Base-by-base conservation (phyloP, 2,329 filamentous ascomycete genomes). In the Ascochyta koolunga region DNA sequence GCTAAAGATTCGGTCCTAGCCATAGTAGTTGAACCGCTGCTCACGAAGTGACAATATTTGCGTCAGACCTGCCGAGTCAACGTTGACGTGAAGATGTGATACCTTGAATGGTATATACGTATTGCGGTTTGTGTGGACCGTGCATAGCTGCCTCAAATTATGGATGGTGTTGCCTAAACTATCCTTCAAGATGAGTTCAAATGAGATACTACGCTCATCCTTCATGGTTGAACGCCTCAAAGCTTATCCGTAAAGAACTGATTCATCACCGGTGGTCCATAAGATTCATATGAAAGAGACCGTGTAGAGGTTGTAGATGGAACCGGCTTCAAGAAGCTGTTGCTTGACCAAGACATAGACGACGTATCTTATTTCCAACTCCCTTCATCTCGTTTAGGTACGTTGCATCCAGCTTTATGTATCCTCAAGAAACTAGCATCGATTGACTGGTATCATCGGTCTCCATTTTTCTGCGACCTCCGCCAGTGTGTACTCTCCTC, bases 401-500 rank as follows among this genome's bases (percentile, higher is more conserved):
- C 10, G n/a, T 16, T 16, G 31, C 3, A 13, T 13, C 10, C 31
- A 16, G 13, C 4, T 18, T 37, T 37, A 7, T 13, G 2, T 19
- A 19, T 37, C 35, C 16, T 13, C 18, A 21, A 19, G 13, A 19
- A 4, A 15, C 32, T 43, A 61, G 24, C 59, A 61, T 4, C 59
- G 48, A 31, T 61, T 59, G 38, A 59, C 55, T 11, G 56, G 44
- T 35, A 47, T 59, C 36, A 39, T 39, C 4, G 55, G 41, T 24
- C 56, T 50, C 59, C 59, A 61, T 25, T 55, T 54, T 18, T 61
- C 59, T 22, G 46, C 51, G 3, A 61, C 54, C 25, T 56, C 47
- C 2, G 59, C 56, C 24, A 61, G 38, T 2, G 55, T 56, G 19
- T 55, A 47, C 11, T 59, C 53, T 19, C 71, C 74, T 1, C 82